phyloP scores from a whole-genome alignment of 192 early-diverging fungal genomes.

The Entrophospora sp. region DNA sequence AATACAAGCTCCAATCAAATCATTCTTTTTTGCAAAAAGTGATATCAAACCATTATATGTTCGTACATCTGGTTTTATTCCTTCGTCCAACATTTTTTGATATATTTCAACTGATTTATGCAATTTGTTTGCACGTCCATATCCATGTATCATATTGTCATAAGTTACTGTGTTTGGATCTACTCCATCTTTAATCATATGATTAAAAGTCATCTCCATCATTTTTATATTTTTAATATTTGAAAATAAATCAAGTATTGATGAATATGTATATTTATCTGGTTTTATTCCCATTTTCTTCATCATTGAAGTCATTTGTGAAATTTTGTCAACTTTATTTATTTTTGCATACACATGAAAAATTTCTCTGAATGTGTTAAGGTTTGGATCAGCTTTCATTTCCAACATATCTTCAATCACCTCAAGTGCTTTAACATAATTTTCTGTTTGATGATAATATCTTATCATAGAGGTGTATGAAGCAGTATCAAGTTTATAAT shows the following conservation, averaged over 20 bases:
- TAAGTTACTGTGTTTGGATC: conserved; percentile 33
- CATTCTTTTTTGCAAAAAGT: conserved; percentile 37
- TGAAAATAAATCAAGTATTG: conserved; percentile 11
- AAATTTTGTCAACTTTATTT: not conserved
- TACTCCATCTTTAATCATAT: conserved; percentile 15
- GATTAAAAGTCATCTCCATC: conserved; percentile 13
- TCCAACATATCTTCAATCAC: conserved; percentile 15
- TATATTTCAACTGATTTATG: conserved; percentile 34
- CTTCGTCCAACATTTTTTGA: conserved; percentile 26
- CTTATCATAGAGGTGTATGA: not conserved
- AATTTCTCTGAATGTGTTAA: not conserved
- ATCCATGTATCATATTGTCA: conserved; percentile 36
- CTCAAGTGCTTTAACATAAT: not conserved
- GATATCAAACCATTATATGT: conserved; percentile 44
- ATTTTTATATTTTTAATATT: conserved; percentile 8
- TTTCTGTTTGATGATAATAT: not conserved
- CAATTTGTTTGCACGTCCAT: conserved; percentile 34
- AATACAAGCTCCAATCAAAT: conserved; percentile 21
- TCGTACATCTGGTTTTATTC: conserved; percentile 30
- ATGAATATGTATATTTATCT: not conserved
- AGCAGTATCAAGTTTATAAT: not conserved
- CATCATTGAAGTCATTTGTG: not conserved
- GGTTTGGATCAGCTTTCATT: not conserved
- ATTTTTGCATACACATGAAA: conserved; percentile 3
- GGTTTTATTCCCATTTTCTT: not conserved